These are phyloP conservation scores for Rugosomyces carneus DNA, from an alignment of 1,284 basidiomycete species.

Conservation along the genomic window DNA sequence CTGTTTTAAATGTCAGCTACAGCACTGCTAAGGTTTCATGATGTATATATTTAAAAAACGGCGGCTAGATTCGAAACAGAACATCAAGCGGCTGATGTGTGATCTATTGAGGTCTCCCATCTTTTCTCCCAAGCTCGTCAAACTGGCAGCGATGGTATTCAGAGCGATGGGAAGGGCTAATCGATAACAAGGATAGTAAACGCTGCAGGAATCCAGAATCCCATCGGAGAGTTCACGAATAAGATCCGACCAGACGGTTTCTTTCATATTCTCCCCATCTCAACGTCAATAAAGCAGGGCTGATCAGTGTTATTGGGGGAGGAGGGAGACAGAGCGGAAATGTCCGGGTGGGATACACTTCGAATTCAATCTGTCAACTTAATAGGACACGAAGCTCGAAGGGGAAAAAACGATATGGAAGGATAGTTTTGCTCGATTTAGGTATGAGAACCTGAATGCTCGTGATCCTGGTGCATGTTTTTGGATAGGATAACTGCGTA, in stretches of 20 bases:
- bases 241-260: slow-evolving; percentile 3
- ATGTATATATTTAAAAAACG: background rate
- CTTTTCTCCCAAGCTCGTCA: background rate
- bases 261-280: background rate
- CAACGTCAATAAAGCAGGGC: slow-evolving; percentile 3
- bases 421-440: background rate
- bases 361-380: slow-evolving; percentile 4
- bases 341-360: slow-evolving; percentile 8
- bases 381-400: background rate
- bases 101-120: slow-evolving; percentile 3
- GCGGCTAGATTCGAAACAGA: slow-evolving; percentile 4
- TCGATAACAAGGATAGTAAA: background rate
- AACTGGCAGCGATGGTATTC: background rate
- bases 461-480: background rate
- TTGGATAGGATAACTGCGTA: background rate
- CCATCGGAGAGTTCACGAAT: background rate
- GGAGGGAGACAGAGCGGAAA: slow-evolving; percentile 5
- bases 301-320: slow-evolving; percentile 3
- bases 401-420: background rate
- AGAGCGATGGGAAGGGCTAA: slow-evolving; percentile 2
- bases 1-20: background rate
- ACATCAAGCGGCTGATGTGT: slow-evolving; percentile 13
- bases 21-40: background rate
- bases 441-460: background rate
- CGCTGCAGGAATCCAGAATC: background rate